These are phyloP conservation scores for Pholiota adiposa DNA, from an alignment of 1,284 basidiomycete species.

Conservation along the genomic window DNA sequence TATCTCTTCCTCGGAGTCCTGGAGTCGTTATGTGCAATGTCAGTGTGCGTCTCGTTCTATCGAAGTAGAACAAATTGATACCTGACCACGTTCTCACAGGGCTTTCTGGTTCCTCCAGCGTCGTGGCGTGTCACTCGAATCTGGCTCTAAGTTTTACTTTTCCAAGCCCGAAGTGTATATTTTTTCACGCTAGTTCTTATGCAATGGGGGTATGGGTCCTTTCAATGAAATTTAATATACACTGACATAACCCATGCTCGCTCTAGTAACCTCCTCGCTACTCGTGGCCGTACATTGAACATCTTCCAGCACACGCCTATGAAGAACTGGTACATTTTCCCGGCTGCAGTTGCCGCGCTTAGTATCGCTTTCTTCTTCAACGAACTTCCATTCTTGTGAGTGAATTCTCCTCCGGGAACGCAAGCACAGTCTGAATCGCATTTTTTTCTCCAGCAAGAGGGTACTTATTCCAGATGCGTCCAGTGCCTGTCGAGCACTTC, in stretches of 20 bases:
- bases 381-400: conserved; percentile 53
- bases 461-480: conserved; percentile 58
- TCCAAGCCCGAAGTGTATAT: conserved; percentile 33
- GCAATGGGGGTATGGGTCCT: conserved; percentile 59
- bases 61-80: background rate
- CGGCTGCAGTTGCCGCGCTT: conserved; percentile 50
- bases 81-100: conserved; percentile 17
- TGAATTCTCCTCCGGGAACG: background rate
- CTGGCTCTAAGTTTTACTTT: conserved; percentile 29
- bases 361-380: conserved; percentile 55
- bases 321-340: conserved; percentile 47
- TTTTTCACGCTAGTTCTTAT: conserved; percentile 71
- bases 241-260: conserved; percentile 44
- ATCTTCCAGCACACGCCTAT: conserved; percentile 32
- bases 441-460: conserved; percentile 38
- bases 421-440: background rate
- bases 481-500: conserved; percentile 49
- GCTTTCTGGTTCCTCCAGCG: conserved; percentile 57
- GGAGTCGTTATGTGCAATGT: conserved; percentile 38
- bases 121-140: conserved; percentile 52
- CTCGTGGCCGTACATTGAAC: conserved; percentile 25
- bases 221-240: background rate
- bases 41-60: conserved; percentile 23
- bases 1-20: conserved; percentile 66
- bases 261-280: conserved; percentile 37